phyloP scores from a whole-genome alignment of 371 early-diverging fungal species.

The Parasitella parasitica region DNA sequence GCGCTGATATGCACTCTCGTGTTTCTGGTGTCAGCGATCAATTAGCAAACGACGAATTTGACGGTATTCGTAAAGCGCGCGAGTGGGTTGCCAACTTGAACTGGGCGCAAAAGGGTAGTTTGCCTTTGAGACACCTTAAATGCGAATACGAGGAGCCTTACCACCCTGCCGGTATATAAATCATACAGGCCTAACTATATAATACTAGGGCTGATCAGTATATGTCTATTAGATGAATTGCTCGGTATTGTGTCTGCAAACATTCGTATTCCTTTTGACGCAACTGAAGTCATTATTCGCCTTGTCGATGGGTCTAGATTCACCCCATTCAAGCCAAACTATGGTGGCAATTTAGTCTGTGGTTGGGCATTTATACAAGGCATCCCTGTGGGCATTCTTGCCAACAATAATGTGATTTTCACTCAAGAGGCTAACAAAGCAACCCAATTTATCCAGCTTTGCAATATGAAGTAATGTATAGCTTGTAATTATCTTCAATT shows the following conservation, averaged over 20 bases:
- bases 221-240: slow-evolving; percentile 55
- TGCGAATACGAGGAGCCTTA: slow-evolving; percentile 60
- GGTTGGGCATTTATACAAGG: slow-evolving; percentile 72
- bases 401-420: slow-evolving; percentile 75
- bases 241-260: slow-evolving; percentile 68
- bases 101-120: slow-evolving; percentile 58
- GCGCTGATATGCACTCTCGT: slow-evolving; percentile 77
- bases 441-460: slow-evolving; percentile 76
- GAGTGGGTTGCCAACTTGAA: slow-evolving; percentile 67
- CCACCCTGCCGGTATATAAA: slow-evolving; percentile 47
- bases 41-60: slow-evolving; percentile 63
- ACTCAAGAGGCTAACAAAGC: slow-evolving; percentile 76
- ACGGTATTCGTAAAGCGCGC: slow-evolving; percentile 67
- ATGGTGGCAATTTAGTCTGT: slow-evolving; percentile 65
- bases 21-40: slow-evolving; percentile 68
- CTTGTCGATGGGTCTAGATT: slow-evolving; percentile 70
- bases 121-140: slow-evolving; percentile 53
- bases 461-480: slow-evolving; percentile 61
- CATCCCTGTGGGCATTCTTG: slow-evolving; percentile 71
- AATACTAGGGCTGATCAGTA: neutral
- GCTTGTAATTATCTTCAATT: neutral
- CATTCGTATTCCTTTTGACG: slow-evolving; percentile 68
- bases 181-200: neutral
- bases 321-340: slow-evolving; percentile 65
- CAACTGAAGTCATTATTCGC: slow-evolving; percentile 68